Evolutionary conservation across 2,329 filamentous ascomycete species (phyloP), one percentile per base, ranked within the genome.

Genomic region (Fusarium burgessii): DNA sequence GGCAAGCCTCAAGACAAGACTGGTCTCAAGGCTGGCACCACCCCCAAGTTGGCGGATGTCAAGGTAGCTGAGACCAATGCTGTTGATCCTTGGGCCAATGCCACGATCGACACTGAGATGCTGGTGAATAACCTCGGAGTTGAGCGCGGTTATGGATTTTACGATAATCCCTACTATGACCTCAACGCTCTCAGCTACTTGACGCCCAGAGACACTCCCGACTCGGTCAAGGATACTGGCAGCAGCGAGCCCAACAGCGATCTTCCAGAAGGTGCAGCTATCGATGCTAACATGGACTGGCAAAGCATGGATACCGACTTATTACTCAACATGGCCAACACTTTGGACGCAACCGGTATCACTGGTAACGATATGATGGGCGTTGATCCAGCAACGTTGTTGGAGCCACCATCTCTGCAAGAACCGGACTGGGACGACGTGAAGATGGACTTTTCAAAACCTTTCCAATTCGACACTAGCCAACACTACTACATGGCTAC

Each of bases 181-280:
- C 85, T 89, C 58, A 82, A 83, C 15, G 87, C 90, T 67, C 84
- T 87, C 76, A 83, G 79, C 58, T 80, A 87, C 12, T 89, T 87
- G 61, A 89, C 89, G 27, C 88, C 89, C 1, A 89, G 90, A 65
- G 88, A 91, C 74, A 91, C 89, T 11, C 89, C 89, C 1, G 89
- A 90, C 71, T 91, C 89, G 4, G 88, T 84, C 78, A 89, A 90
- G 77, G 88, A 91, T 61, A 86, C 85, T 71, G 85, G 86, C 7
- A 78, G 82, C 12, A 90, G 89, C 42, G 89, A 91, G 73, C 87
- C 88, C 13, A 90, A 86, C 66, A 90, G 88, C 74, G 89, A 91
- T 71, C 86, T 90, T 20, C 85, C 87, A 5, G 89, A 91, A 61
- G 83, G 82, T 8, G 82, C 84, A 6, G 77, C 80, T 18, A 80